Evolutionary conservation across 768 basidiomycete genomes (phyloP), one percentile per base, ranked within the genome.

Genomic region (Hortiboletus campestris): DNA sequence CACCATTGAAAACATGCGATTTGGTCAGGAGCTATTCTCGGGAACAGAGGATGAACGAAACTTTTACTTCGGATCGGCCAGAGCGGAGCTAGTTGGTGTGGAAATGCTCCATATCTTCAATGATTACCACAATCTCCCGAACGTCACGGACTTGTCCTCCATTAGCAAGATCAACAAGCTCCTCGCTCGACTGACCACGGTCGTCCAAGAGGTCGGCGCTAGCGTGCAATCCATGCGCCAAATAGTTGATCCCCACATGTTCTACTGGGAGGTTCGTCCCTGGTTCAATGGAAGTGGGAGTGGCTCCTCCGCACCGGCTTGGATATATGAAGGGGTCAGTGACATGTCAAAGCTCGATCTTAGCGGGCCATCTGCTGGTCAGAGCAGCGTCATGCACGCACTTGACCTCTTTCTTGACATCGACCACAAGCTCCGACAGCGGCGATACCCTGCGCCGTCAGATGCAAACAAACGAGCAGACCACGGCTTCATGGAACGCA

Each of bases 331-430:
- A 64, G 93, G 91, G 0, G 83, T 91, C 9, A 77, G 78, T 6
- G 74, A 81, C 32, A 78, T 75, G 28, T 76, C 81, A 29, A 69
- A 75, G 48, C 81, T 91, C 39, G 84, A 88, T 58, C 80, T 86
- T 50, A 88, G 85, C 55, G 96, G 96, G 0, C 95, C 96, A 22
- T 94, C 91, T 11, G 96, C 94, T 2, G 96, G 96, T 2, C 96
- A 99, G 75, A 94, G 91, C 71, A 88, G 86, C 48, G 81, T 95
- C 52, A 93, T 99, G 78, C 91, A 86, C 62, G 86, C 90, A 10
- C 75, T 91, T 22, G 90, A 91, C 67, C 74, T 94, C 71, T 91
- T 92, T 78, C 81, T 92, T 46, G 90, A 93, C 57, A 86, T 97
- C 70, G 87, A 98, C 73, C 89, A 92, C 73, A 88, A 87, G 59